Evolutionary conservation across 305 asterid species (phyloP).

Genomic region (Andrographis paniculata): DNA sequence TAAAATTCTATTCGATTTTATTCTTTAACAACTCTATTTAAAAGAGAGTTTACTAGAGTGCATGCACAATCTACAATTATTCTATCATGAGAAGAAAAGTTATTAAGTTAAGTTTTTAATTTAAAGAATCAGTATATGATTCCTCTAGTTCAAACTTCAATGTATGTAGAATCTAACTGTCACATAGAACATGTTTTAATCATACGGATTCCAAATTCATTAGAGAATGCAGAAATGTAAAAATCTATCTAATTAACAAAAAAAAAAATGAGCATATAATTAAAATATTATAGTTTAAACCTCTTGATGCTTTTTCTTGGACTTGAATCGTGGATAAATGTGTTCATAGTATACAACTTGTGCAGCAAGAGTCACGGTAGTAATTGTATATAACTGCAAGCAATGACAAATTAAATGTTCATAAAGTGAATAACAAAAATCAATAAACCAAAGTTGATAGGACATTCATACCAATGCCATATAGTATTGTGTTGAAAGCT

Average conservation of each 20-base stretch:
- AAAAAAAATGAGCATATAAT: background rate
- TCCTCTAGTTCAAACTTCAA: too few species aligned
- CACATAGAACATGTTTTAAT: background rate
- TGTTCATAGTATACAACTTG: constrained; percentile 48
- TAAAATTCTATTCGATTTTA: too few species aligned
- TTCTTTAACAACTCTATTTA: too few species aligned
- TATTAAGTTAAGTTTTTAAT: too few species aligned
- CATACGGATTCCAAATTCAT: too few species aligned
- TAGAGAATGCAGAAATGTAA: background rate
- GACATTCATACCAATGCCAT: constrained; percentile 51
- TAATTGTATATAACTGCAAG: constrained; percentile 45
- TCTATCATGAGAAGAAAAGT: too few species aligned
- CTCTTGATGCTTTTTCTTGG: constrained; percentile 32
- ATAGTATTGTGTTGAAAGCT: constrained; percentile 71
- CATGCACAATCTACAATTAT: too few species aligned
- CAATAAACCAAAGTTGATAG: constrained; percentile 8
- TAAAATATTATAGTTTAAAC: constrained; percentile 13
- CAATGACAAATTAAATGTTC: background rate
- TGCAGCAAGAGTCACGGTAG: constrained; percentile 34
- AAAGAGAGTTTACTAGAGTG: too few species aligned
- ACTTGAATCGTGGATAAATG: constrained; percentile 40
- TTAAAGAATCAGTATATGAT: too few species aligned
- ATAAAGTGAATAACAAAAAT: constrained; percentile 9
- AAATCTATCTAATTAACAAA: background rate
- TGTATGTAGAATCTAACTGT: constrained; percentile 24